These are phyloP conservation scores for Yarrowia hollandica DNA, from an alignment of 805 yeast genomes.

Conservation along the genomic window DNA sequence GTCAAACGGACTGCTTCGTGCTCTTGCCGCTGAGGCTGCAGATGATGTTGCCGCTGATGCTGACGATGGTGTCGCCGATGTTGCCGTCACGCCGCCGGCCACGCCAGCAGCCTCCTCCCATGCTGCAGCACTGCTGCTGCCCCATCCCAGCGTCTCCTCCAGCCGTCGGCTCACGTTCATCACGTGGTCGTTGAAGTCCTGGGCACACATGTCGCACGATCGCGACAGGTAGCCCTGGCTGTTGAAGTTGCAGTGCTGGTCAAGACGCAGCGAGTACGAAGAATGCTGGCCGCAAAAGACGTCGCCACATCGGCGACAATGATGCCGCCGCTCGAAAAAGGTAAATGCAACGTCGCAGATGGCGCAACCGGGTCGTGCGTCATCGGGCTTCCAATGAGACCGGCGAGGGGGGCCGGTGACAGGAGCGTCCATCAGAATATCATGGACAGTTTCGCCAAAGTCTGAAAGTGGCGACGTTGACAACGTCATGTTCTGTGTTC, in stretches of 20 bases:
- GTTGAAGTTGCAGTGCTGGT: conserved; percentile 50
- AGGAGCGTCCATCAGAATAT: conserved; percentile 29
- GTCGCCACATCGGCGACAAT: conserved; percentile 83
- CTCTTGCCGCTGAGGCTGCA: too few relatives aligned
- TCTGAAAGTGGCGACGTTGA: conserved; percentile 35
- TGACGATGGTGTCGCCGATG: too few relatives aligned
- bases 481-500: conserved; percentile 45
- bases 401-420: conserved; percentile 40
- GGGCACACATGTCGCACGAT: conserved; percentile 68
- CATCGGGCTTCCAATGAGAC: conserved; percentile 60
- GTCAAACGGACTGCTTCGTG: not conserved
- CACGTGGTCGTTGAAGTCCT: conserved; percentile 52
- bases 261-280: conserved; percentile 59
- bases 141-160: conserved; percentile 24
- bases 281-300: conserved; percentile 71
- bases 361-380: conserved; percentile 60
- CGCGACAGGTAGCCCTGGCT: conserved; percentile 66
- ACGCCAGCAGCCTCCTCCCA: conserved; percentile 34
- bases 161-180: conserved; percentile 42
- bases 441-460: conserved; percentile 32
- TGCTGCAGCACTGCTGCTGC: conserved; percentile 31
- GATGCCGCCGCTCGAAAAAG: conserved; percentile 76
- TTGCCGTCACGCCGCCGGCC: not conserved
- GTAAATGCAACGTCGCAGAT: conserved; percentile 70
- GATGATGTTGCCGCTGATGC: too few relatives aligned